Evolutionary conservation across 768 basidiomycete genomes (phyloP).

Genomic region (Podaxis sp.): DNA sequence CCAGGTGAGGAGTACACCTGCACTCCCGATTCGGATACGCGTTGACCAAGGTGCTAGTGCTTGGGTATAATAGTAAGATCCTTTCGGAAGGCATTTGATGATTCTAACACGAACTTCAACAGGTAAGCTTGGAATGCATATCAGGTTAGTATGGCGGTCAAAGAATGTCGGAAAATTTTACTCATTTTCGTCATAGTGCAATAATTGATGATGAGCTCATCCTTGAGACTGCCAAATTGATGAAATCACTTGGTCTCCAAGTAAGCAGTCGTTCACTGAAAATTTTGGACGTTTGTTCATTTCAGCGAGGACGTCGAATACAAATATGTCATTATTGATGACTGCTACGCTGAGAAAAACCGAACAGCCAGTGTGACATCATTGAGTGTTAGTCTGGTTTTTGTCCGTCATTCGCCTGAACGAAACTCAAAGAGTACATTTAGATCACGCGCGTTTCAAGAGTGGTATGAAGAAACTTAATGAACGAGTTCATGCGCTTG

Average conservation of each 20-base stretch:
- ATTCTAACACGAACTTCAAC: background rate
- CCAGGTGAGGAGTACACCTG: constrained; percentile 24
- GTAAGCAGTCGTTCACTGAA: constrained; percentile 22
- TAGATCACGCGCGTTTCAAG: constrained; percentile 48
- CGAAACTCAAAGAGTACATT: background rate
- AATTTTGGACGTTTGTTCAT: background rate
- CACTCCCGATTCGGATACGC: background rate
- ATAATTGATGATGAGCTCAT: constrained; percentile 56
- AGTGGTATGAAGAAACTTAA: constrained; percentile 56
- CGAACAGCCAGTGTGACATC: constrained; percentile 44
- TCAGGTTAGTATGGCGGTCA: constrained; percentile 31
- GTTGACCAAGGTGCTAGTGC: constrained; percentile 28
- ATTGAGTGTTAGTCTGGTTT: constrained; percentile 38
- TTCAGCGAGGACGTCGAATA: constrained; percentile 50
- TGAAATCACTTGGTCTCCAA: constrained; percentile 50
- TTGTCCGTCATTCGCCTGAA: background rate
- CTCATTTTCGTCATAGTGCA: constrained; percentile 51
- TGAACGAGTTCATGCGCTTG: constrained; percentile 48
- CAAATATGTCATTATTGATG: constrained; percentile 55
- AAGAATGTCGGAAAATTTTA: constrained; percentile 9
- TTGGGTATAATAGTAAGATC: constrained; percentile 61
- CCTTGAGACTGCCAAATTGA: constrained; percentile 40
- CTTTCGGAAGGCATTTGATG: background rate
- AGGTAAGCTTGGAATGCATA: constrained; percentile 65
- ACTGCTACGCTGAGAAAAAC: constrained; percentile 59